Percentiles rank a stretch among this genome's conserved stretches.
Conservation (phyloP, 2,329 filamentous ascomycete genomes). For the Scytalidium sp. region DNA sequence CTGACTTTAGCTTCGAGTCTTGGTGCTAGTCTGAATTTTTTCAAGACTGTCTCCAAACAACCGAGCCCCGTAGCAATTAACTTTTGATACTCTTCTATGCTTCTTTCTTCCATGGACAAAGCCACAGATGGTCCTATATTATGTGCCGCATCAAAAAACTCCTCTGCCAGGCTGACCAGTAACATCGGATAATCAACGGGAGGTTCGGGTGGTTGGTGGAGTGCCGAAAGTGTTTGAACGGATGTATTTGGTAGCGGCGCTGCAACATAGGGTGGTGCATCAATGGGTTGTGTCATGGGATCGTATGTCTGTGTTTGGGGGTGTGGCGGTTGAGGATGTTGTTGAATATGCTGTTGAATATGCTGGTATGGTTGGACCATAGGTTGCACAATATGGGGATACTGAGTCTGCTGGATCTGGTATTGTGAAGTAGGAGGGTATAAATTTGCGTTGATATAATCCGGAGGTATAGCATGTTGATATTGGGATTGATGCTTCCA, state of each 20-base stretch:
- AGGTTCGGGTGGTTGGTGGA: constrained; percentile 6
- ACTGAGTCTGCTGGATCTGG: constrained; percentile 1
- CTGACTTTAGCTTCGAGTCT: constrained; percentile 67
- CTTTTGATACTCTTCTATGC: constrained; percentile 66
- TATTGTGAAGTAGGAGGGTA: constrained; percentile 6
- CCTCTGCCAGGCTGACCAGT: constrained; percentile 70
- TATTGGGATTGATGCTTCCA: constrained; percentile 13
- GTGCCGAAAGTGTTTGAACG: constrained; percentile 10
- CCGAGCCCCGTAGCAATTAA: constrained; percentile 69
- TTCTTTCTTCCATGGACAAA: constrained; percentile 42
- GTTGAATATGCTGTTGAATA: constrained; percentile 17
- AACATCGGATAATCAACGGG: constrained; percentile 33
- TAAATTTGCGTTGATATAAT: constrained; percentile 9
- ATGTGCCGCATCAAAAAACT: constrained; percentile 69
- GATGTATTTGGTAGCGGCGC: constrained; percentile 10
- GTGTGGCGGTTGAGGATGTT: constrained; percentile 17
- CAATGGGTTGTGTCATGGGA: constrained; percentile 27
- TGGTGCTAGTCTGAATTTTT: constrained; percentile 57
- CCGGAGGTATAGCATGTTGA: constrained; percentile 11
- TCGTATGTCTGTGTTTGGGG: constrained; percentile 26
- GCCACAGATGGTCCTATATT: constrained; percentile 47
- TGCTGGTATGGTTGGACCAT: constrained; percentile 1
- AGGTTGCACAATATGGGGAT: neutral
- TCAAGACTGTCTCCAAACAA: constrained; percentile 68
- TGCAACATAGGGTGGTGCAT: constrained; percentile 12